Evolutionary conservation across 306 rosid genomes (phyloP), one percentile per base, ranked within the genome.

Genomic region (Bauhinia variegata): DNA sequence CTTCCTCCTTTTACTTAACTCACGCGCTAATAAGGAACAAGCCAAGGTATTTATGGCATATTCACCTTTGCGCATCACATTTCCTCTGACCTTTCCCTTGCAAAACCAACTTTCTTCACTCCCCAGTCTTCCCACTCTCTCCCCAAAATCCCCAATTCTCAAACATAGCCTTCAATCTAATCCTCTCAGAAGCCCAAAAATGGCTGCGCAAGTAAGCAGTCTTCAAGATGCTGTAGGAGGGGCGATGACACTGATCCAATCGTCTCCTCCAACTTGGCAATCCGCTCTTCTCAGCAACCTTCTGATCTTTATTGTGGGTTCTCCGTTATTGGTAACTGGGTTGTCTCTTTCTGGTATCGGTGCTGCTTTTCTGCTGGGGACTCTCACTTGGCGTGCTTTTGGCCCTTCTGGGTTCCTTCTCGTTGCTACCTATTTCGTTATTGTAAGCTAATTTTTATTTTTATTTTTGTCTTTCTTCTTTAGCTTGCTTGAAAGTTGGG

Each of bases 361-460:
- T 4, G 88, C 99, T 15, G 99, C 97, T 32, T 95, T 95, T 79
- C 65, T 95, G 55, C 90, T 95, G 12, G 99, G 99, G 3, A 88
- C 96, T 5, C 92, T 95, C 80, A 95, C 95, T 57, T 95, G 99
- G 97, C 99, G 99, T 46, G 96, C 97, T 49, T 95, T 90, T 85
- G 97, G 96, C 4, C 60, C 87, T 12, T 41, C 87, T 61, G 99
- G 96, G 44, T 95, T 95, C 79, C 88, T 90, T 47, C 89, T 90
- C 52, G 99, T 95, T 48, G 99, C 99, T 34, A 63, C 81, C 34
- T 95, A 90, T 82, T 95, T 95, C 72, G 28, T 95, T 75, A 73
- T 95, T 69, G 85, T 81, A 47, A 73, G 71, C 30, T 32, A 18
- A 19, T 42, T n/a, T n/a, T n/a, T n/a, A n/a, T n/a, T n/a, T n/a